Percentiles rank a stretch among this genome's conserved stretches.
Evolutionary conservation across 1,284 basidiomycete genomes (phyloP).

Genomic region (Melampsora americana): DNA sequence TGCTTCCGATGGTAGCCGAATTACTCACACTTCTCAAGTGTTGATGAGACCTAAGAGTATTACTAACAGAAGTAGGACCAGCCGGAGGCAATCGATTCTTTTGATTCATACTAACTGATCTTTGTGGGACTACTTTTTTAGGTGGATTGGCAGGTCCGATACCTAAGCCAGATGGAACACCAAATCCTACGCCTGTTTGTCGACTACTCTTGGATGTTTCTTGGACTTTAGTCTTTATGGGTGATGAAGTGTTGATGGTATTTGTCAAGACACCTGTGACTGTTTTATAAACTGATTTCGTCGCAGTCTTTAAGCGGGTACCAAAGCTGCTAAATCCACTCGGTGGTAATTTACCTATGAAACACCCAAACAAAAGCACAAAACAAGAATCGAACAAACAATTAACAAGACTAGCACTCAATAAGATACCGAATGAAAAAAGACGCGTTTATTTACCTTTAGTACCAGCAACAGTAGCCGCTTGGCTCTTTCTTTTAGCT

Average conservation of each 20-base stretch:
- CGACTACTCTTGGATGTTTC: no score
- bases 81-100: neutral
- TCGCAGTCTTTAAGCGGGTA: neutral
- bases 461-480: neutral
- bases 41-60: neutral
- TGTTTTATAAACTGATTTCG: neutral
- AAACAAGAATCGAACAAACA: neutral
- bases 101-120: neutral
- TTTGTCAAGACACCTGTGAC: neutral
- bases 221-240: neutral
- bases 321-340: neutral
- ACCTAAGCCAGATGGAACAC: neutral
- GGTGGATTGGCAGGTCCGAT: neutral
- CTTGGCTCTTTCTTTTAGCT: neutral
- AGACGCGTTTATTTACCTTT: neutral
- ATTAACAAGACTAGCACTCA: neutral
- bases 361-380: neutral
- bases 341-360: neutral
- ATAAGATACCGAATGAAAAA: neutral
- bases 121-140: neutral
- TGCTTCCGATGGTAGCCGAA: neutral
- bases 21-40: neutral
- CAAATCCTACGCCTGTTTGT: neutral
- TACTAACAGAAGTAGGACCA: neutral
- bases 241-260: constrained; percentile 1